Evolutionary conservation across 2,329 filamentous ascomycete genomes (phyloP).

Genomic region (Drechslerella coelobrocha): DNA sequence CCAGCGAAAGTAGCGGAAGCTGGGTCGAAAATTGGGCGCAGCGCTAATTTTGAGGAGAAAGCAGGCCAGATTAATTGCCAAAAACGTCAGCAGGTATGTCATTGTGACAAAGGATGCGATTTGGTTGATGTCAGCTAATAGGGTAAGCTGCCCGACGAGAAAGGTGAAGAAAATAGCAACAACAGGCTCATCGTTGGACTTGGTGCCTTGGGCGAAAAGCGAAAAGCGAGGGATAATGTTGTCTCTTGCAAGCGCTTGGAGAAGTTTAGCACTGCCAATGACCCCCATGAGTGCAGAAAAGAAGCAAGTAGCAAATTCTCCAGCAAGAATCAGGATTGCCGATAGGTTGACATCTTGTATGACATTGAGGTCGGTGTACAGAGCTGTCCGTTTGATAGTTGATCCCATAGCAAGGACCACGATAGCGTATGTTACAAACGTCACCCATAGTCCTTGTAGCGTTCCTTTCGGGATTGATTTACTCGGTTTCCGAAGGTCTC

Average conservation of each 20-base stretch:
- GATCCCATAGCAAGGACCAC: conserved; percentile 80
- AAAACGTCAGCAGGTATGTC: conserved; percentile 90
- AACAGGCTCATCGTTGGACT: conserved; percentile 74
- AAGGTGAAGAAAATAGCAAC: conserved; percentile 79
- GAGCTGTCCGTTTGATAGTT: conserved; percentile 74
- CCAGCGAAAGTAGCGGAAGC: conserved; percentile 89
- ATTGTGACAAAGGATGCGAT: conserved; percentile 90
- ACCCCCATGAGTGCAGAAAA: conserved; percentile 89
- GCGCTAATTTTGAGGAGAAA: conserved; percentile 86
- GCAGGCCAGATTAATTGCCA: conserved; percentile 85
- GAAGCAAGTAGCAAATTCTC: conserved; percentile 80
- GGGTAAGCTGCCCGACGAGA: conserved; percentile 75
- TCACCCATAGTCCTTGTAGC: conserved; percentile 75
- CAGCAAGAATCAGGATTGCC: conserved; percentile 73
- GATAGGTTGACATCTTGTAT: conserved; percentile 84
- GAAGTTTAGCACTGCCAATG: conserved; percentile 81
- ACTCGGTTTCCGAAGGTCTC: conserved; percentile 81
- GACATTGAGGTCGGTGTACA: conserved; percentile 77
- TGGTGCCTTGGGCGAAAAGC: conserved; percentile 76
- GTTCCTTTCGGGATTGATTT: conserved; percentile 86
- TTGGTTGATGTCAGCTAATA: conserved; percentile 83
- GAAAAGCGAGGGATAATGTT: conserved; percentile 77
- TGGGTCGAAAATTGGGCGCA: conserved; percentile 85
- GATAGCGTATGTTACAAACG: conserved; percentile 75
- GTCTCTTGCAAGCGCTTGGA: conserved; percentile 82